Base-by-base conservation (phyloP, 768 basidiomycete species). In the Mycena vulgaris region DNA sequence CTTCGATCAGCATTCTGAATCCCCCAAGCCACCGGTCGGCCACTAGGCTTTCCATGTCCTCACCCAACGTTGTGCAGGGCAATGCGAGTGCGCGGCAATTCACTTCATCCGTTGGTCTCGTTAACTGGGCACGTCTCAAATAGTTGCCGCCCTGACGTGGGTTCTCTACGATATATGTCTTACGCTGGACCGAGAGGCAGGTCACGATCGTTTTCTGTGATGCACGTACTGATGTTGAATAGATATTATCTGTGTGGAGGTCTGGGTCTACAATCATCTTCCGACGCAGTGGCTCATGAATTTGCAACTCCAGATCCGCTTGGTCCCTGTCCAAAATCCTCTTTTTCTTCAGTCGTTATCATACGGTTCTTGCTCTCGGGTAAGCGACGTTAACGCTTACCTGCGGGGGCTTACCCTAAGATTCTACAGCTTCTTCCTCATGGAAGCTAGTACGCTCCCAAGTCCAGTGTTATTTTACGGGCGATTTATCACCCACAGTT, bases 241-340 rank as follows among this genome's bases (percentile, higher is more conserved):
- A 67, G 66, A 37, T 67, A 17, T 10, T 21, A 21, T 48, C 66
- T 35, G 49, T 67, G 17, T 67, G 66, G 66, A 67, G 66, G 66
- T 67, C 42, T 5, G 42, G 6, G 2, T 7, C 10, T 10, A 11
- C n/a, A 13, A 45, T 21, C n/a, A 6, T 45, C 7, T 30, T 52
- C n/a, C 11, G 66, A 39, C n/a, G n/a, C n/a, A 39, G 25, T 21
- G 28, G 30, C 27, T n/a, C 33, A 52, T 56, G 19, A 42, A 8
- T 39, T 10, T 31, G 25, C 40, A 4, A n/a, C 17, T 45, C 4
- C 28, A 67, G 66, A 56, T 28, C 66, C n/a, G 14, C 66, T 2
- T 67, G 66, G 66, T 51, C 35, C 28, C 25, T 67, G n/a, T 60
- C 66, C 4, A 67, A 67, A 53, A 4, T 42, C 11, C 58, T 67